A percentile compares a stretch with the other conserved stretches of the same genome.
phyloP scores from a whole-genome alignment of 108 stramenopile genomes.

The Aurantiochytrium sp. region DNA sequence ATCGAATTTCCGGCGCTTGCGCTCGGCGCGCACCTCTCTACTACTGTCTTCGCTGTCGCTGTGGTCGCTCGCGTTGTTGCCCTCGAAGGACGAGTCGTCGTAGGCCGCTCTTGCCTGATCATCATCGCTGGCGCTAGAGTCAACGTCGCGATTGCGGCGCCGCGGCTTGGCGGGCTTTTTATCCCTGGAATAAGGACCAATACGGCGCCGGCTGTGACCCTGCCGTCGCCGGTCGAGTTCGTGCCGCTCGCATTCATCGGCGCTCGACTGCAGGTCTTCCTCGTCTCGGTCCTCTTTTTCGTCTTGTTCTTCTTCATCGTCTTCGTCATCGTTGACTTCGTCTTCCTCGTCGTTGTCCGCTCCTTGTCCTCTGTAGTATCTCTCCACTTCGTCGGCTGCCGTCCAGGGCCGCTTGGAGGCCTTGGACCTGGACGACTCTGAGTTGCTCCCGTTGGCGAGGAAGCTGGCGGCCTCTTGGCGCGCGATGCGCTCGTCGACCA shows the following conservation, averaged over 20 bases:
- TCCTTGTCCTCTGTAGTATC: not conserved
- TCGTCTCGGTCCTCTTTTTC: not conserved
- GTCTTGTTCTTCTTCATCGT: not conserved
- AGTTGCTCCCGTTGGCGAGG: not conserved
- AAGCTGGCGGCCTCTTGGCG: not conserved
- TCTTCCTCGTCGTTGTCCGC: not conserved
- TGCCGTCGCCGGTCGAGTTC: not conserved
- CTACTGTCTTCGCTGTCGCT: too few relatives aligned
- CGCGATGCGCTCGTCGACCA: not conserved
- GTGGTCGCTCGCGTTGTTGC: too few relatives aligned
- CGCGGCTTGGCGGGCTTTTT: too few relatives aligned
- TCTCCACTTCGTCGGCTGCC: not conserved
- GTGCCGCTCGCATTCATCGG: not conserved
- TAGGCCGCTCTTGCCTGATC: too few relatives aligned
- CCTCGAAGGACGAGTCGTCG: too few relatives aligned
- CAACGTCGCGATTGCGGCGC: too few relatives aligned
- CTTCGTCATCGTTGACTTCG: not conserved
- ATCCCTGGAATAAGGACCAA: too few relatives aligned
- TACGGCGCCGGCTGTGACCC: not conserved
- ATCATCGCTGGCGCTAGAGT: too few relatives aligned
- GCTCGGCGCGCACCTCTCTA: too few relatives aligned
- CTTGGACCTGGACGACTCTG: too few relatives aligned
- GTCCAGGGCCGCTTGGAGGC: too few relatives aligned
- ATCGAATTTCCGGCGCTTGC: too few relatives aligned
- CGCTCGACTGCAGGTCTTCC: not conserved